phyloP scores from a whole-genome alignment of 768 basidiomycete genomes.

The Paxillus ammoniavirescens region DNA sequence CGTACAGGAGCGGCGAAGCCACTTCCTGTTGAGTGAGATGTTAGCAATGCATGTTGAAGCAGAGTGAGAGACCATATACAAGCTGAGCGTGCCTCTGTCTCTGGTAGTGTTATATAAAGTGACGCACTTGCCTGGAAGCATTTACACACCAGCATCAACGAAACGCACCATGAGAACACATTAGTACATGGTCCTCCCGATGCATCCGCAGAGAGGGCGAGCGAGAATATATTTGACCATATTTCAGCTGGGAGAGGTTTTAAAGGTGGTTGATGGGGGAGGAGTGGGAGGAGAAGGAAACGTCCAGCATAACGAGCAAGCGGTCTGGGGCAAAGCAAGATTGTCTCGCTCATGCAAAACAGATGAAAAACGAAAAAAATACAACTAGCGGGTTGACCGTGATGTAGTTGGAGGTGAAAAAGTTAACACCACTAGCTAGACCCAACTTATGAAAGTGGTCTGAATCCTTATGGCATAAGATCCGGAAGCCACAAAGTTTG shows the following conservation, averaged over 20 bases:
- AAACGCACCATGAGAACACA: conserved; percentile 18
- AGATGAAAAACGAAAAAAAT: neutral
- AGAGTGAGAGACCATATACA: neutral
- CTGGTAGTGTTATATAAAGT: neutral
- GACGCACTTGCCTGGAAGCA: conserved; percentile 35
- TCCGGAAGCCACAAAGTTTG: too few species aligned
- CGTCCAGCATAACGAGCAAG: conserved; percentile 57
- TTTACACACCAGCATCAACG: conserved; percentile 40
- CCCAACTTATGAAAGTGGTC: too few species aligned
- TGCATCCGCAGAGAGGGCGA: conserved; percentile 22
- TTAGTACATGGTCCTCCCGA: conserved; percentile 6
- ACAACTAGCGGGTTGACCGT: neutral
- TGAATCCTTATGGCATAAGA: too few species aligned
- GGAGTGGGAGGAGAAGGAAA: conserved; percentile 65
- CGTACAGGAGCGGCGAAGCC: conserved; percentile 65
- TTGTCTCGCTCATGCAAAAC: conserved; percentile 33
- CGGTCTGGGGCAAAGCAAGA: conserved; percentile 67
- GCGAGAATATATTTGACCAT: conserved; percentile 62
- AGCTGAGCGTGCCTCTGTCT: neutral
- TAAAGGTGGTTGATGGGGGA: conserved; percentile 51
- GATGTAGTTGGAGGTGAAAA: neutral
- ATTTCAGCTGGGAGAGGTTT: conserved; percentile 67
- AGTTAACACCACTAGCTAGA: neutral
- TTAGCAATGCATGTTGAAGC: conserved; percentile 12
- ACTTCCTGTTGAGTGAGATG: conserved; percentile 46